Evolutionary conservation across 2,329 filamentous ascomycete genomes (phyloP), one percentile per base, ranked within the genome.

Genomic region (Talaromyces sp.): DNA sequence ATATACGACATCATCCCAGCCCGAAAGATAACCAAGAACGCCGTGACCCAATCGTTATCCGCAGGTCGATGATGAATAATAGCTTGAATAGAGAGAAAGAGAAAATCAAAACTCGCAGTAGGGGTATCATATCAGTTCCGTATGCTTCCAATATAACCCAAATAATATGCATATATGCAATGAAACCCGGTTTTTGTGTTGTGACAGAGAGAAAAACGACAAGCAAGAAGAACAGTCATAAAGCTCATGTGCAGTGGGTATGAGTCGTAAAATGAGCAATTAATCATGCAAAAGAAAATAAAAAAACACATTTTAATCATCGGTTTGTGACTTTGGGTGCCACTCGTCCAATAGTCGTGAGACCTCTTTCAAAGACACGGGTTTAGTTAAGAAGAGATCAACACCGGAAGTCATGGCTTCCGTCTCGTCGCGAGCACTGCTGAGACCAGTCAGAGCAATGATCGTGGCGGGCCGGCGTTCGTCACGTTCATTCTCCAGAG

Each of bases 351-450:
- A 64, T 23, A 81, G 63, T 11, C 75, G 68, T 4, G 76, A 74
- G 2, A 81, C 76, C 64, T 78, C 76, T 60, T 73, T 77, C 62
- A 81, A 78, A 0, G 75, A 76, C 4, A 81, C 77, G 0, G 80
- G 80, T 62, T 82, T 81, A 4, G 78, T 80, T 40, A 81, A 70
- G 64, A 80, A 81, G 25, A 80, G 67, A 64, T 81, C 77, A 44
- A 81, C 76, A 4, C 79, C 79, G 2, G 75, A 76, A 1, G 73
- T 68, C 25, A 79, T 70, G 1, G 78, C 78, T 64, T 80, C 77
- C 0, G 72, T 73, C 65, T 80, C 76, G 58, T 80, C 79, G 12
- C 73, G 71, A n/a, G 74, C 72, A 57, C 75, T 77, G 46, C 76
- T 77, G 18, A 81, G 68, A 1, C 79, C 79, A 1, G 79, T 81